Base-by-base conservation (phyloP, 306 rosid genomes). In the Sindora glabra region DNA sequence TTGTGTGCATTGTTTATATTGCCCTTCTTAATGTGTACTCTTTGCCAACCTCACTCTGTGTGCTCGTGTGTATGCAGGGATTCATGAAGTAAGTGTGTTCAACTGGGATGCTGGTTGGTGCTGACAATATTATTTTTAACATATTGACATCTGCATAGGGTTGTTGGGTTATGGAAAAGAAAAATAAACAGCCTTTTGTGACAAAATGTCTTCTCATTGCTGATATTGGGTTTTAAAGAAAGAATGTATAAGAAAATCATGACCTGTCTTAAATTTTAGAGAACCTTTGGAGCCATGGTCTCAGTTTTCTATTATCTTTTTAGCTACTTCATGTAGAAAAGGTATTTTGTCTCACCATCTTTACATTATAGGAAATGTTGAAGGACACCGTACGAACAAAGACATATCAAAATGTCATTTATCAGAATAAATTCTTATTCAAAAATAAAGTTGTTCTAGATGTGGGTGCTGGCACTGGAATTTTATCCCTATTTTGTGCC, bases 391-490 rank as follows among this genome's bases (percentile, higher is more conserved):
- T 94, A 64, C 84, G 99, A 70, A 94, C 99, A 5, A 94, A 80
- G 81, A 89, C 99, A 3, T 94, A 94, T 69, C 97, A 89, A 63
- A 94, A 80, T 75, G 99, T 94, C 44, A 89, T 94, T 74, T 94
- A 94, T 77, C 99, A 89, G 75, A 94, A 94, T 63, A 80, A 68
- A 67, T 94, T 94, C 67, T 79, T 94, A 23, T 71, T 89, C 34
- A 86, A 84, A 81, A 47, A 94, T 70, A 94, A 94, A 69, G 71
- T 94, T n/a, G 97, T 94, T 67, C 99, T 94, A 58, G 99, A 94
- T 69, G 99, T 89, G 23, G 99, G 99, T 67, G 99, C 99, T 18
- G 99, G 99, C 61, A 94, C 99, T 49, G 99, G 97, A 30, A 94
- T 94, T 80, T 75, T 94, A 72, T 94, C 99, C 27, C 80, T 94